Base-by-base conservation (phyloP, 495 filamentous ascomycete genomes). In the Terfezia claveryi region DNA sequence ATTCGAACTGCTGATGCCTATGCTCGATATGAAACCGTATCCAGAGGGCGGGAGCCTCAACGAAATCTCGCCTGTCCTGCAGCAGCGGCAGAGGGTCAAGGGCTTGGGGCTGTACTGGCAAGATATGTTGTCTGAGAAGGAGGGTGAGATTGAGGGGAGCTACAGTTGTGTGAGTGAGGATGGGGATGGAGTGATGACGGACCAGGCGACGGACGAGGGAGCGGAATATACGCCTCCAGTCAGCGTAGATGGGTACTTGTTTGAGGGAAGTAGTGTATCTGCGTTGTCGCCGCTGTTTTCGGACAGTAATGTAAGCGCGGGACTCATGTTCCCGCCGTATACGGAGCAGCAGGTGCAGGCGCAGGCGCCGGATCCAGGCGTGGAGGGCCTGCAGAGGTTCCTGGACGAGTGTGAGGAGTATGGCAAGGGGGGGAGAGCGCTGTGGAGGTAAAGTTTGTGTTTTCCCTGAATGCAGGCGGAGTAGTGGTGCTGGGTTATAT, bases 221-320 rank as follows among this genome's bases (percentile, higher is more conserved):
- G 6, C 41, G 4, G 12, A 20, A 5, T 46, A 14, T 14, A 46
- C 41, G 8, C 41, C 41, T 4, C 58, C 62, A 8, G 57, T 50
- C 23, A 62, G 61, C 38, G 61, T 55, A 16, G 64, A 67, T 51
- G 65, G 59, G 37, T 66, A 60, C 62, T 37, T 69, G 58, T 62
- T 68, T 61, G 57, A 68, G 8, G 65, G 64, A 49, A 62, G 41
- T 46, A 46, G 41, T 46, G 41, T 32, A 5, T 32, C 27, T 32
- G 27, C 4, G 27, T 32, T 32, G 7, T 32, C 27, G 7, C 27
- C 27, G 27, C 27, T 32, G 27, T 32, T 32, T 32, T 32, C 27
- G 7, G 4, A 32, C 27, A 32, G 27, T 32, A 2, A 32, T 4
- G 27, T 4, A 4, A 32, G 27, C 27, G 7, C 27, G 7, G 27